Percentiles rank a stretch among this genome's conserved stretches.
phyloP scores from a whole-genome alignment of 164 flowering plant genomes.

The Nymphaea colorata region DNA sequence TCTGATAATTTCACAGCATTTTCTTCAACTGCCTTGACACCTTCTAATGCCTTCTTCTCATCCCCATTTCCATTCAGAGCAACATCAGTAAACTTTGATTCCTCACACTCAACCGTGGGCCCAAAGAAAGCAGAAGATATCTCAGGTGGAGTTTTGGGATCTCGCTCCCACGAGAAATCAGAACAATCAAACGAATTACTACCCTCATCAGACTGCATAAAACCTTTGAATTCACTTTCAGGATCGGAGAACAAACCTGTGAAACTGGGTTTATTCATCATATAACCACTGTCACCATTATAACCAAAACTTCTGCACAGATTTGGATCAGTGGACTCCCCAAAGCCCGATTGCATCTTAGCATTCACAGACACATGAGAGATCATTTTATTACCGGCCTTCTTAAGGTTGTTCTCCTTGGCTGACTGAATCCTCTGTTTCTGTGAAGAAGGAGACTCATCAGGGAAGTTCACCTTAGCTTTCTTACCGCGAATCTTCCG shows the following conservation, averaged over 20 bases:
- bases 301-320: neutral
- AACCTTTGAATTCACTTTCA: neutral
- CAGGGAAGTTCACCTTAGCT: slow-evolving; percentile 95
- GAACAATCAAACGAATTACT: slow-evolving; percentile 71
- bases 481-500: slow-evolving; percentile 88
- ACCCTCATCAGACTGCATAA: slow-evolving; percentile 54
- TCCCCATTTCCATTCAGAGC: slow-evolving; percentile 46
- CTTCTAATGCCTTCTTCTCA: slow-evolving; percentile 27
- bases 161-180: slow-evolving; percentile 57
- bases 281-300: neutral
- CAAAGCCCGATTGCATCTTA: neutral
- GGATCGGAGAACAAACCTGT: neutral
- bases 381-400: neutral
- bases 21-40: slow-evolving; percentile 17
- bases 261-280: neutral
- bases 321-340: neutral
- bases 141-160: slow-evolving; percentile 42
- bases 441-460: slow-evolving; percentile 24
- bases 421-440: neutral
- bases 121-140: slow-evolving; percentile 43
- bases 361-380: neutral
- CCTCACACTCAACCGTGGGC: slow-evolving; percentile 28
- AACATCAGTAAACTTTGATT: slow-evolving; percentile 29
- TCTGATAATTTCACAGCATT: slow-evolving; percentile 35
- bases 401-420: neutral